Evolutionary conservation across 352 stramenopile species (phyloP), one percentile per base, ranked within the genome.

Genomic region (Peronospora belbahrii): DNA sequence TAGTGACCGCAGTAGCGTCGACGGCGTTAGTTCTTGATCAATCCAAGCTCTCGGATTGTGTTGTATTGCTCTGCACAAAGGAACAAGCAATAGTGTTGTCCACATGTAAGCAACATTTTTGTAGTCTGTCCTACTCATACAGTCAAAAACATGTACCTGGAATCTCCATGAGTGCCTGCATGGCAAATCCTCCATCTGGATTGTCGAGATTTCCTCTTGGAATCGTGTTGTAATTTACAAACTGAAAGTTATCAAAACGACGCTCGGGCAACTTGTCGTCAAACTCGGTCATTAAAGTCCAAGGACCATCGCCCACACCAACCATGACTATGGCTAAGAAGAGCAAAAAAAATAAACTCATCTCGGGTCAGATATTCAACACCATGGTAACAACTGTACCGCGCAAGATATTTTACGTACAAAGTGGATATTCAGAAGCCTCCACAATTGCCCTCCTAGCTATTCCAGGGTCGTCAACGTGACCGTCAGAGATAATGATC

Each of bases 171-270:
- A 74, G 60, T 42, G 64, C 64, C 30, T 63, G 49, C 56, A 70
- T 65, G 2, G 64, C 64, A 37, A 74, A 74, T 11, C 64, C 64
- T 34, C 56, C 64, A 32, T 74, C 64, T 5, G 60, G 64, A 28
- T 70, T 70, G 31, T 66, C 48, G 6, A 65, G 48, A 7, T 58
- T 66, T 10, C 59, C 56, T 36, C 45, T 58, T 2, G 59, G 59
- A 22, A 87, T 67, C 1, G 60, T 67, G 41, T 78, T 85, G 64
- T 87, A 91, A 33, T 88, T 72, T 8, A 91, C 76, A 45, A 88
- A 88, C 60, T 91, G 77, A 50, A 91, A 87, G 46, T 91, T 91
- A 60, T 88, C 80, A 33, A 88, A 91, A 18, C 59, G 59, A 19
- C 80, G 73, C 28, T 72, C 32, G 6, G 76, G 70, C 8, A 91